Percentiles rank a stretch among this genome's conserved stretches.
Conservation (phyloP, 2,329 filamentous ascomycete genomes). For the Botrytis deweyae region DNA sequence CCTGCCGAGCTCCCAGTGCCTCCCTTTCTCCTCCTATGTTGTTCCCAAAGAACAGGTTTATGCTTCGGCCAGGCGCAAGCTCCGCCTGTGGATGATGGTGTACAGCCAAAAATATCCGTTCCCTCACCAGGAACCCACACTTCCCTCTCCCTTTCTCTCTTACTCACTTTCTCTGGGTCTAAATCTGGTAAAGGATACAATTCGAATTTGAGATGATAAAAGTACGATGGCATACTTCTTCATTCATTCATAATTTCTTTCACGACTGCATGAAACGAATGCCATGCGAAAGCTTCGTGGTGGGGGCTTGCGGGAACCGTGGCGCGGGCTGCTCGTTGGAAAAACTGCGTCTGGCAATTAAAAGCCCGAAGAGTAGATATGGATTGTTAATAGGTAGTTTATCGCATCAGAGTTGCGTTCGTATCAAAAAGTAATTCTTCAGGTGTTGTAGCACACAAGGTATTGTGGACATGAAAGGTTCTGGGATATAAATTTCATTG, state of each 20-base stretch:
- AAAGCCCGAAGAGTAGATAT: not conserved
- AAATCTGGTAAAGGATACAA: conserved; percentile 47
- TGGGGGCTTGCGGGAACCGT: not conserved
- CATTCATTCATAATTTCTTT: conserved; percentile 11
- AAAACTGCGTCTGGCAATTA: not conserved
- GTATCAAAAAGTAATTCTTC: not conserved
- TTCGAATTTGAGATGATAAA: conserved; percentile 67
- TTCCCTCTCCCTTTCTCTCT: conserved; percentile 22
- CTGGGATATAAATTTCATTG: conserved; percentile 6
- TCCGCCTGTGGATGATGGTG: not conserved
- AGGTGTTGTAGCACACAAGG: not conserved
- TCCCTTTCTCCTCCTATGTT: not conserved
- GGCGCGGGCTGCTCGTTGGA: not conserved
- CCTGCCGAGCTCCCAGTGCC: not conserved
- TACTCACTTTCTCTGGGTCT: conserved; percentile 9
- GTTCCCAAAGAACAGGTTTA: conserved; percentile 17
- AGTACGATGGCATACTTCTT: conserved; percentile 47
- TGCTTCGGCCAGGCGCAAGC: conserved; percentile 31
- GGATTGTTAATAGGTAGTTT: not conserved
- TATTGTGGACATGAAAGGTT: not conserved
- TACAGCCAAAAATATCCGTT: conserved; percentile 45
- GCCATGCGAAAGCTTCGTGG: not conserved
- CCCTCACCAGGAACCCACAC: conserved; percentile 53
- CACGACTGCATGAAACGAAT: not conserved
- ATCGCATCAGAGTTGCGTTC: not conserved